Evolutionary conservation across 2,329 filamentous ascomycete genomes (phyloP), one percentile per base, ranked within the genome.

Genomic region (Talaromyces rugulosus): DNA sequence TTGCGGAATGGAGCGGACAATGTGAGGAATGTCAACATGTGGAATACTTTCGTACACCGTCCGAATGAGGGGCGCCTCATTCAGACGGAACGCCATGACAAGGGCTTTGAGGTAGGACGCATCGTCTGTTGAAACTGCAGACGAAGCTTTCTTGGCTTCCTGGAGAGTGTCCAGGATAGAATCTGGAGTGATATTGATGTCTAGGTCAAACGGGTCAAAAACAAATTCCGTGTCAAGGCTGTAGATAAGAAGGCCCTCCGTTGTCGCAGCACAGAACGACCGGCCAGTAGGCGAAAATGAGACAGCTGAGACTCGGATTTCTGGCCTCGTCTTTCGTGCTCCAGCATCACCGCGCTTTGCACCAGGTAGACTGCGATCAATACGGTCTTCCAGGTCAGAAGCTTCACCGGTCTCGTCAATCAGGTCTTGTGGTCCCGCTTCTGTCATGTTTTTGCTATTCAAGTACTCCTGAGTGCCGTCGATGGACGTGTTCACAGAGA

Each of bases 391-490:
- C 14, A 90, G 84, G 73, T 98, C 95, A 1, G 92, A 96, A 2
- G 88, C 90, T 72, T 97, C 93, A 44, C 90, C 92, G 71, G 90
- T 87, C 59, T 92, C 89, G 71, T 99, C 94, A 18, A 99, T 84
- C n/a, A 96, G 85, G 7, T 84, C 93, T 59, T 84, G 79, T 0
- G 95, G 90, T 1, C 95, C 95, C 14, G 91, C 94, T 78, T 98
- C 95, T 11, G 93, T 97, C 69, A 99, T 84, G 23, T 91, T 82
- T 70, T 89, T 91, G 80, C 92, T 96, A 82, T 96, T 98, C 66
- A 99, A 84, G 76, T 96, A 96, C 74, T 99, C 95, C 72, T 98
- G 94, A 0, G 95, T 99, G 54, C 95, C 95, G 23, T 96, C 93
- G 2, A 99, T 81, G 1, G 93, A 96, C n/a, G 97, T 82, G 75